A percentile compares a stretch with the other conserved stretches of the same genome.
Evolutionary conservation across 805 yeast species (phyloP).

Genomic region (Ogataea henricii): DNA sequence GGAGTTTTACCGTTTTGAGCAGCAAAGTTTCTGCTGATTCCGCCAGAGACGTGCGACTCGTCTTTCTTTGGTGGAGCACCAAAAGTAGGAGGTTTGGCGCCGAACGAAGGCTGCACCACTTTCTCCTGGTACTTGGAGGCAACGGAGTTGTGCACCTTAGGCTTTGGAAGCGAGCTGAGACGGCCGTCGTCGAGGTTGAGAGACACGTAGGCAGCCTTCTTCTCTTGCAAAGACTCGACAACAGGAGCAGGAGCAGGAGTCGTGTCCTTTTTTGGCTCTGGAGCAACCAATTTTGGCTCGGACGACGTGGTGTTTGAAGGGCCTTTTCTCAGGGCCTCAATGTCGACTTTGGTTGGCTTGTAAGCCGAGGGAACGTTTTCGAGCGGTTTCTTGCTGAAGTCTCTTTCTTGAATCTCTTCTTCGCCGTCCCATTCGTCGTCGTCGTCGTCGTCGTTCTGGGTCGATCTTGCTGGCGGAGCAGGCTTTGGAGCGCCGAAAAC

Average conservation of each 20-base stretch:
- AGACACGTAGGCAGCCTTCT: conserved; percentile 34
- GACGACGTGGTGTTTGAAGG: conserved; percentile 46
- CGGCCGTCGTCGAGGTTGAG: conserved; percentile 45
- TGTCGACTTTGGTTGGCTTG: conserved; percentile 64
- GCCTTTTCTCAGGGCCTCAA: conserved; percentile 53
- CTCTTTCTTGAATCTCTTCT: conserved; percentile 56
- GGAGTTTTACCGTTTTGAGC: conserved; percentile 83
- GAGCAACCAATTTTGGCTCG: conserved; percentile 23
- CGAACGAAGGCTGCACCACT: conserved; percentile 38
- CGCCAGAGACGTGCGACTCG: conserved; percentile 54
- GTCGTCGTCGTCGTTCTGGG: conserved; percentile 45
- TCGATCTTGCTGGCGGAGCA: conserved; percentile 18
- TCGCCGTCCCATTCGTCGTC: conserved; percentile 75
- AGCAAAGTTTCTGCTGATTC: conserved; percentile 62
- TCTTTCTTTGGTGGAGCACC: conserved; percentile 36
- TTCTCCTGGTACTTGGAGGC: conserved; percentile 46
- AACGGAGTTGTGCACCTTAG: conserved; percentile 53
- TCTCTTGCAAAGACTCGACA: conserved; percentile 44
- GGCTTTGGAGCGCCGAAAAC: conserved; percentile 18
- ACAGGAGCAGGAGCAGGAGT: conserved; percentile 47
- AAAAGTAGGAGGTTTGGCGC: conserved; percentile 36
- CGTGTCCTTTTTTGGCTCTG: conserved; percentile 40
- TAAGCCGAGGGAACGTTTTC: conserved; percentile 61
- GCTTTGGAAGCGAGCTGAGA: conserved; percentile 64
- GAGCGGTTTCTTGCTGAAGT: conserved; percentile 51